Percentiles rank a stretch among this genome's conserved stretches.
These are phyloP conservation scores for Thielaviopsis cerberus DNA, from an alignment of 2,329 filamentous ascomycete genomes.

Conservation along the genomic window DNA sequence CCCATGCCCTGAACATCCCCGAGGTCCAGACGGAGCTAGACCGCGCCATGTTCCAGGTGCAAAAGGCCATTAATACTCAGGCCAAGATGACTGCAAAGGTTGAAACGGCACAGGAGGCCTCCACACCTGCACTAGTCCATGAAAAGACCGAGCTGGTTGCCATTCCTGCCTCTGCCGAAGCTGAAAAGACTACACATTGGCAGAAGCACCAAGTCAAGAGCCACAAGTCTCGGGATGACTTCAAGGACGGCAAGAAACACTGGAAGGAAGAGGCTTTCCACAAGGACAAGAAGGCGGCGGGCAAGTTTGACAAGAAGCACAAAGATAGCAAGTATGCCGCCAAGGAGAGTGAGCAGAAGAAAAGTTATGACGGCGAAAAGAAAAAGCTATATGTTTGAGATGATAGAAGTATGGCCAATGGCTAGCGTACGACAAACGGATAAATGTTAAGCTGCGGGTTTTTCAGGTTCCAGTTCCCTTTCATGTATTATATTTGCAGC, in stretches of 20 bases:
- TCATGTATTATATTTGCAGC: background rate
- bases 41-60: slow-evolving; percentile 57
- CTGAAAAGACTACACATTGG: background rate
- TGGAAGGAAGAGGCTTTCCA: background rate
- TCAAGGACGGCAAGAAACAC: slow-evolving; percentile 2
- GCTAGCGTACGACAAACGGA: background rate
- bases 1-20: slow-evolving; percentile 45
- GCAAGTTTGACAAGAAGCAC: background rate
- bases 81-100: background rate
- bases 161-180: background rate
- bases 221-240: background rate
- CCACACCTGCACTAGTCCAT: background rate
- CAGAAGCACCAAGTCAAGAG: background rate
- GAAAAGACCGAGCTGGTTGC: background rate
- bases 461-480: background rate
- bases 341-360: slow-evolving; percentile 1
- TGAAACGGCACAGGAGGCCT: background rate
- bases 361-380: background rate
- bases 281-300: background rate
- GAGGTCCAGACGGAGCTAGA: slow-evolving; percentile 57
- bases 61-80: slow-evolving; percentile 23
- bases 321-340: background rate
- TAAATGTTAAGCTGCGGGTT: background rate
- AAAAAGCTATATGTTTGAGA: background rate
- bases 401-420: background rate